These are phyloP conservation scores for Salvia splendens DNA, from an alignment of 257 asterid species.

Conservation along the genomic window DNA sequence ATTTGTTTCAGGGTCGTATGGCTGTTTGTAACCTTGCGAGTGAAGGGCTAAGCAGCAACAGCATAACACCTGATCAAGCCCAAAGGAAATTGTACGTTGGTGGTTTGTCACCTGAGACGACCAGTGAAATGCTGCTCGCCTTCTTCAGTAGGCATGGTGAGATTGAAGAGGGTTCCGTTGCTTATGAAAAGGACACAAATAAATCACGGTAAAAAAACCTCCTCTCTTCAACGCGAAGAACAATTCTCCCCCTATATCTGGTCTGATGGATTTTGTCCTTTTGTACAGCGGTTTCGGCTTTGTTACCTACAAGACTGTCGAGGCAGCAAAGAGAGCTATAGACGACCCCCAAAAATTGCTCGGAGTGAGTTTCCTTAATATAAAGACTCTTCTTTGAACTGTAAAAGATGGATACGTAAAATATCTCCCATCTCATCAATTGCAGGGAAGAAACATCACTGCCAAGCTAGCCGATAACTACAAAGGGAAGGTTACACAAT, in stretches of 20 bases:
- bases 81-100: slow-evolving; percentile 84
- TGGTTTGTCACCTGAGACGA: slow-evolving; percentile 76
- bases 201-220: slow-evolving; percentile 62
- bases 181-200: slow-evolving; percentile 74
- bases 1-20: slow-evolving; percentile 73
- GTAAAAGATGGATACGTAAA: background rate
- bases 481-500: slow-evolving; percentile 58
- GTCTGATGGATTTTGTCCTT: slow-evolving; percentile 33
- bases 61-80: slow-evolving; percentile 60
- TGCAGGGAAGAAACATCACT: slow-evolving; percentile 75
- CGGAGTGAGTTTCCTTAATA: slow-evolving; percentile 57
- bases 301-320: slow-evolving; percentile 71
- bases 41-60: slow-evolving; percentile 59
- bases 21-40: slow-evolving; percentile 87
- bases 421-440: slow-evolving; percentile 3
- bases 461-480: slow-evolving; percentile 87
- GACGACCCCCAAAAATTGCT: slow-evolving; percentile 77
- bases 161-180: slow-evolving; percentile 93
- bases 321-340: slow-evolving; percentile 75
- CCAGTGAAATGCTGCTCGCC: slow-evolving; percentile 70
- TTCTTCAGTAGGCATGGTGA: slow-evolving; percentile 68
- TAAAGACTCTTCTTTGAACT: background rate
- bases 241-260: background rate
- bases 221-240: slow-evolving; percentile 12
- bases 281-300: slow-evolving; percentile 82